Conservation (phyloP, 129 eudicot genomes). For the Pittosporum tobira region DNA sequence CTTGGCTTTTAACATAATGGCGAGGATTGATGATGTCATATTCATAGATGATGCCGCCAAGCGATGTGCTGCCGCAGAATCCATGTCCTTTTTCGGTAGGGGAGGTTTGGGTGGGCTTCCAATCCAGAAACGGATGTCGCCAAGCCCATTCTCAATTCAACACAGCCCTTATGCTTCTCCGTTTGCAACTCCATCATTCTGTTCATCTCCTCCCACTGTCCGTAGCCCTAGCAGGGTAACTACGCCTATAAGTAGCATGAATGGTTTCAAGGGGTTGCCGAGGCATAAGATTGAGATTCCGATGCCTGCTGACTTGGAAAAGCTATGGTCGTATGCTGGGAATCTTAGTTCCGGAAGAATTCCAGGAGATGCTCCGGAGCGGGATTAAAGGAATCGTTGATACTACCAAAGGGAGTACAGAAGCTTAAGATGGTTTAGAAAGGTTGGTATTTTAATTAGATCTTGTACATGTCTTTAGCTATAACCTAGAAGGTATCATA, state of each 20-base stretch:
- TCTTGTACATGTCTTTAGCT: conserved; percentile 16
- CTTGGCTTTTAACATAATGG: conserved; percentile 91
- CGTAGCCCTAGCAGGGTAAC: conserved; percentile 39
- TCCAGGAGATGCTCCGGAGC: conserved; percentile 63
- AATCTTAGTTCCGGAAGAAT: conserved; percentile 45
- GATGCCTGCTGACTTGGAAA: conserved; percentile 52
- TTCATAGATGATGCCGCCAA: conserved; percentile 67
- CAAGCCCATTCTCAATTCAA: conserved; percentile 84
- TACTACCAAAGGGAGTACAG: conserved; percentile 1
- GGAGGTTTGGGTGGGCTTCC: conserved; percentile 66
- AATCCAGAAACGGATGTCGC: conserved; percentile 68
- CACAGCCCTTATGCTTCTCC: conserved; percentile 76
- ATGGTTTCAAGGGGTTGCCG: conserved; percentile 17
- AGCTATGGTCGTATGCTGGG: conserved; percentile 63
- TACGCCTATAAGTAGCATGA: conserved; percentile 25
- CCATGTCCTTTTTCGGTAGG: conserved; percentile 50
- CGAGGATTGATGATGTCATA: conserved; percentile 86
- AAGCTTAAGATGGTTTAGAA: conserved; percentile 4
- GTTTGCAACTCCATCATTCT: conserved; percentile 72
- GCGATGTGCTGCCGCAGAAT: conserved; percentile 46
- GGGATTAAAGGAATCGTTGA: conserved; percentile 31
- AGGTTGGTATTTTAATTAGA: background rate
- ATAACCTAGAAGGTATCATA: conserved; percentile 20
- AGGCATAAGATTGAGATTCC: conserved; percentile 32
- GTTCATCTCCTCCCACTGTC: conserved; percentile 55